These are phyloP conservation scores for Macrophomina phaseolina DNA, from an alignment of 2,329 filamentous ascomycete species.

Conservation along the genomic window DNA sequence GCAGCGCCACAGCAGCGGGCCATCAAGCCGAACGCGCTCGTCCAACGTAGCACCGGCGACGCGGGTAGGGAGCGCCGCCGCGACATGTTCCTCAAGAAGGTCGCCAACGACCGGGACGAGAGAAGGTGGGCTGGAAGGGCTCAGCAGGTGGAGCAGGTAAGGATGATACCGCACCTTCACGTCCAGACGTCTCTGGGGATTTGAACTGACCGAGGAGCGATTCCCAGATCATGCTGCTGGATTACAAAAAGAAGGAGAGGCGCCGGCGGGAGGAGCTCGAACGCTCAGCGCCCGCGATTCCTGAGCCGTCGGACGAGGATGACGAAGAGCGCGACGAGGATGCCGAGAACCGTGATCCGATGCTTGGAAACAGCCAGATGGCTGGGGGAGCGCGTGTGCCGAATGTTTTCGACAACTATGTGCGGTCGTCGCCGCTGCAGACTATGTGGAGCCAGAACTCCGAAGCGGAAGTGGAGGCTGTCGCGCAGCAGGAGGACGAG, in stretches of 20 bases:
- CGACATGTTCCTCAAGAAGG: slow-evolving; percentile 70
- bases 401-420: neutral
- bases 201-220: neutral
- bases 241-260: slow-evolving; percentile 51
- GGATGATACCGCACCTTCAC: neutral
- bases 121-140: slow-evolving; percentile 52
- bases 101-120: slow-evolving; percentile 53
- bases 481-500: slow-evolving; percentile 23
- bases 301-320: slow-evolving; percentile 35
- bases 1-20: slow-evolving; percentile 33
- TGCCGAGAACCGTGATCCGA: slow-evolving; percentile 9
- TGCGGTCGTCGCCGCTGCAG: slow-evolving; percentile 10
- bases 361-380: slow-evolving; percentile 19
- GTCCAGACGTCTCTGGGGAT: slow-evolving; percentile 4
- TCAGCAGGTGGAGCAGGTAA: slow-evolving; percentile 29
- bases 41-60: slow-evolving; percentile 58
- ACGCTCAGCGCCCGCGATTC: slow-evolving; percentile 46
- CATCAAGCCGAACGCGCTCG: slow-evolving; percentile 67
- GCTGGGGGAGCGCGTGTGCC: neutral
- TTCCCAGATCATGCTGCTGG: slow-evolving; percentile 52
- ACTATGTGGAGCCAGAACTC: slow-evolving; percentile 14
- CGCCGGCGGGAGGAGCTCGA: slow-evolving; percentile 53
- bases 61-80: slow-evolving; percentile 68
- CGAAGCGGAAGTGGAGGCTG: slow-evolving; percentile 14
- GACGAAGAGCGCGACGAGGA: slow-evolving; percentile 28